These are phyloP conservation scores for Solanum ahanhuiri DNA, from an alignment of 257 asterid species.

Conservation along the genomic window DNA sequence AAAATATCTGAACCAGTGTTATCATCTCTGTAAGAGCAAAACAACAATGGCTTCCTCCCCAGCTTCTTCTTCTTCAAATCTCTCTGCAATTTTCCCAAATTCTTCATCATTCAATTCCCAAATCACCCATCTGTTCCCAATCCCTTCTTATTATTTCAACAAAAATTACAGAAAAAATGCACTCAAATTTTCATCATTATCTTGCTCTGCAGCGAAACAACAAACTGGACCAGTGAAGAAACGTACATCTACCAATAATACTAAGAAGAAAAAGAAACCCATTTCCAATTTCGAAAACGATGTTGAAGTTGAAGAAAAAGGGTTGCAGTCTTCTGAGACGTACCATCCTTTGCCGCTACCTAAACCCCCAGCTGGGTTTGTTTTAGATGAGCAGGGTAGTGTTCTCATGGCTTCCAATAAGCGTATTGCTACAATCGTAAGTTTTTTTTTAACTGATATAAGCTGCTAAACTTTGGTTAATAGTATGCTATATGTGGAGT, in stretches of 20 bases:
- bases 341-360: conserved; percentile 58
- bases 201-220: conserved; percentile 23
- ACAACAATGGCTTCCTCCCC: conserved; percentile 7
- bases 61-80: conserved; percentile 3
- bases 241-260: background rate
- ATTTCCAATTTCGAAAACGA: background rate
- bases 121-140: background rate
- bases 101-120: background rate
- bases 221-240: conserved; percentile 29
- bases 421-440: conserved; percentile 70
- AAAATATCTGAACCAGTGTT: background rate
- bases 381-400: conserved; percentile 73
- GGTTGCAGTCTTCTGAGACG: conserved; percentile 17
- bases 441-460: conserved; percentile 8
- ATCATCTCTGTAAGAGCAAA: background rate
- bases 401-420: conserved; percentile 80
- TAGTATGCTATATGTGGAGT: background rate
- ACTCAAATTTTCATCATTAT: background rate
- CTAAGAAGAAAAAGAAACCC: conserved; percentile 21
- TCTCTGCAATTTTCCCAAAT: background rate
- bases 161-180: background rate
- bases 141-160: background rate
- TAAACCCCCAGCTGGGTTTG: conserved; percentile 95
- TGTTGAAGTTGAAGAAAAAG: conserved; percentile 11
- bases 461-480: background rate